A percentile compares a stretch with the other conserved stretches of the same genome.
These are phyloP conservation scores for Cladosporium colombiae DNA, from an alignment of 2,329 filamentous ascomycete genomes.

Conservation along the genomic window DNA sequence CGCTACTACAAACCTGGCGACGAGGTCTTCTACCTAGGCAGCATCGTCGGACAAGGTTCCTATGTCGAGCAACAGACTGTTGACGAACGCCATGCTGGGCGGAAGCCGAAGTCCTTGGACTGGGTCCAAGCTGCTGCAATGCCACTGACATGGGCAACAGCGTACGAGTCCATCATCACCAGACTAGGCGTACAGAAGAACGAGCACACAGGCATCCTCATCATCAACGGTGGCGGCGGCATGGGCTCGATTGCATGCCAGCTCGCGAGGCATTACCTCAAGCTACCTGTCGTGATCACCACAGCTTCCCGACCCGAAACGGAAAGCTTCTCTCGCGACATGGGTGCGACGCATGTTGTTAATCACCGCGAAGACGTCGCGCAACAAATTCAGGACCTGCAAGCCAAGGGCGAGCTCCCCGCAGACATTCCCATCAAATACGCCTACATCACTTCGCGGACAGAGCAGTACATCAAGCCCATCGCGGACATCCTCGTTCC, in stretches of 20 bases:
- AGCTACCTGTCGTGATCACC: constrained; percentile 47
- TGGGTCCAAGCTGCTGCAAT: constrained; percentile 47
- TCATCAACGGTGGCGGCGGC: constrained; percentile 49
- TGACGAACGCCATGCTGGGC: constrained; percentile 42
- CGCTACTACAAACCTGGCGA: constrained; percentile 46
- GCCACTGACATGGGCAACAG: constrained; percentile 48
- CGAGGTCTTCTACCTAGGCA: constrained; percentile 47
- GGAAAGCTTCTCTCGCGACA: constrained; percentile 40
- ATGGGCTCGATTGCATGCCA: constrained; percentile 49
- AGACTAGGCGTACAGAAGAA: constrained; percentile 43
- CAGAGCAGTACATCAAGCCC: constrained; percentile 44
- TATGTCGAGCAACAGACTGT: constrained; percentile 48
- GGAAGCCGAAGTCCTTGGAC: constrained; percentile 44
- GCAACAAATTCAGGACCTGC: constrained; percentile 40
- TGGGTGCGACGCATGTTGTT: constrained; percentile 48
- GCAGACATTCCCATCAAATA: constrained; percentile 45
- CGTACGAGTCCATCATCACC: constrained; percentile 48
- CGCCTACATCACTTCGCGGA: constrained; percentile 45
- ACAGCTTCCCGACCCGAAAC: constrained; percentile 48
- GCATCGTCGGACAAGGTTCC: constrained; percentile 43
- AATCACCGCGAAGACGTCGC: constrained; percentile 46
- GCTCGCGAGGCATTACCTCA: constrained; percentile 44
- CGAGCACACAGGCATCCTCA: constrained; percentile 36
- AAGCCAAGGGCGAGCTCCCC: constrained; percentile 18
- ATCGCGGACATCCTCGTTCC: constrained; percentile 44